Percentiles rank a stretch among this genome's conserved stretches.
phyloP scores from a whole-genome alignment of 129 eudicot species.

The Helichrysum umbraculigerum region DNA sequence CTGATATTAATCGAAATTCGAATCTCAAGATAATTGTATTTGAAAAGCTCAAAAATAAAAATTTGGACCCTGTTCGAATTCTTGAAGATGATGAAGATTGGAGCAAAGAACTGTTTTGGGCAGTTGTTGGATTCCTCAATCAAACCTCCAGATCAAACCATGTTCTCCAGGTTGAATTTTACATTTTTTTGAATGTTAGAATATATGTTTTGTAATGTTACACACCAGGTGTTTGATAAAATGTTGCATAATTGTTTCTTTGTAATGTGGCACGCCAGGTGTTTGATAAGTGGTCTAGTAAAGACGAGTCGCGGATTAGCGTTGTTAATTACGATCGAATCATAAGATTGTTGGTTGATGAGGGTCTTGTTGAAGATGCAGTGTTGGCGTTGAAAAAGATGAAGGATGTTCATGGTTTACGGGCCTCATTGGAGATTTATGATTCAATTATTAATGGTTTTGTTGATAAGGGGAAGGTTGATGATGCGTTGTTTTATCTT shows the following conservation, averaged over 20 bases:
- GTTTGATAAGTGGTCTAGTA: conserved; percentile 42
- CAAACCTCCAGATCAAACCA: conserved; percentile 27
- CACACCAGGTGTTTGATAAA: background rate
- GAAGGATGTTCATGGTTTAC: conserved; percentile 27
- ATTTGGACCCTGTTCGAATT: conserved; percentile 43
- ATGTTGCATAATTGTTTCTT: background rate
- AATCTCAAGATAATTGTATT: conserved; percentile 32
- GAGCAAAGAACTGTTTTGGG: conserved; percentile 51
- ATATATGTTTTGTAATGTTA: background rate
- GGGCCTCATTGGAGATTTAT: conserved; percentile 24
- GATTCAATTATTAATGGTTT: conserved; percentile 30
- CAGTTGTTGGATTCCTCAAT: conserved; percentile 43
- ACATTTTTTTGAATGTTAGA: background rate
- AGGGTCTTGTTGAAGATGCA: conserved; percentile 35
- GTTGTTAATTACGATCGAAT: conserved; percentile 40
- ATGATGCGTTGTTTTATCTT: conserved; percentile 40
- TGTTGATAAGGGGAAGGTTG: conserved; percentile 23
- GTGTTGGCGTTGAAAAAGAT: conserved; percentile 29
- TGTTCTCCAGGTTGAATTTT: conserved; percentile 9
- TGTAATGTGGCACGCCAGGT: conserved; percentile 39
- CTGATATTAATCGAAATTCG: conserved; percentile 19
- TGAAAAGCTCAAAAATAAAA: conserved; percentile 30
- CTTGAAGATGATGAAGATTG: conserved; percentile 52
- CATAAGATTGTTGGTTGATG: conserved; percentile 35
- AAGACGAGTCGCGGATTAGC: conserved; percentile 31